Conservation (phyloP, 2,329 filamentous ascomycete genomes). For the Hymenoscyphus occultus region DNA sequence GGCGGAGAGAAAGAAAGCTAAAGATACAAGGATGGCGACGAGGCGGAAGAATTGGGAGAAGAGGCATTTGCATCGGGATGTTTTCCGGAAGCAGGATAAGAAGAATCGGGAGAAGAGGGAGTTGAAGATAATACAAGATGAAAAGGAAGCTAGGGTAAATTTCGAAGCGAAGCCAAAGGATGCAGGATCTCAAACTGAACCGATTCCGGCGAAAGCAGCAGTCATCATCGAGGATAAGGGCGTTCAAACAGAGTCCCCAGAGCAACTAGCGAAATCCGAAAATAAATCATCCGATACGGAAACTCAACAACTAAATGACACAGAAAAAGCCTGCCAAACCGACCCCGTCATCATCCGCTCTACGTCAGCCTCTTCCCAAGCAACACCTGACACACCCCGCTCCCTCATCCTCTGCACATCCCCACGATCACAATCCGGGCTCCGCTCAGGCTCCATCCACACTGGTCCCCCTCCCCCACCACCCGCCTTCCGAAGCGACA, state of each 20-base stretch:
- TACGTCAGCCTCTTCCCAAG: slow-evolving; percentile 19
- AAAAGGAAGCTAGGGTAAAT: slow-evolving; percentile 40
- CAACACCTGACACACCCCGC: slow-evolving; percentile 28
- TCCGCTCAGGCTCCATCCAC: slow-evolving; percentile 4
- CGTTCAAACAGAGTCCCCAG: slow-evolving; percentile 29
- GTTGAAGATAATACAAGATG: slow-evolving; percentile 40
- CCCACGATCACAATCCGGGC: slow-evolving; percentile 13
- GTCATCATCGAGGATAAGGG: slow-evolving; percentile 23
- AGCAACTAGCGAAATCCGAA: neutral
- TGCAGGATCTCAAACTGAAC: slow-evolving; percentile 25
- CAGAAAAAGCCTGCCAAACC: slow-evolving; percentile 30
- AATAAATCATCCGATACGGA: neutral
- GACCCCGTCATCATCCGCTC: slow-evolving; percentile 17
- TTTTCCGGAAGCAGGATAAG: slow-evolving; percentile 41
- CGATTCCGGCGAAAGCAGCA: slow-evolving; percentile 7
- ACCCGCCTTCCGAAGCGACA: neutral
- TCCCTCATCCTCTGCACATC: slow-evolving; percentile 13
- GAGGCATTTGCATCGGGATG: slow-evolving; percentile 41
- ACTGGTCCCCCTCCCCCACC: slow-evolving; percentile 16
- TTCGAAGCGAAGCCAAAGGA: slow-evolving; percentile 38
- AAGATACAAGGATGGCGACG: slow-evolving; percentile 44
- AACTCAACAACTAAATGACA: slow-evolving; percentile 16
- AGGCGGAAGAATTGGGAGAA: slow-evolving; percentile 50
- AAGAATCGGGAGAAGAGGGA: slow-evolving; percentile 41
- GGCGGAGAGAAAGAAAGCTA: slow-evolving; percentile 29